Evolutionary conservation across 2,329 filamentous ascomycete genomes (phyloP).

Genomic region (Botryotinia narcissicola): DNA sequence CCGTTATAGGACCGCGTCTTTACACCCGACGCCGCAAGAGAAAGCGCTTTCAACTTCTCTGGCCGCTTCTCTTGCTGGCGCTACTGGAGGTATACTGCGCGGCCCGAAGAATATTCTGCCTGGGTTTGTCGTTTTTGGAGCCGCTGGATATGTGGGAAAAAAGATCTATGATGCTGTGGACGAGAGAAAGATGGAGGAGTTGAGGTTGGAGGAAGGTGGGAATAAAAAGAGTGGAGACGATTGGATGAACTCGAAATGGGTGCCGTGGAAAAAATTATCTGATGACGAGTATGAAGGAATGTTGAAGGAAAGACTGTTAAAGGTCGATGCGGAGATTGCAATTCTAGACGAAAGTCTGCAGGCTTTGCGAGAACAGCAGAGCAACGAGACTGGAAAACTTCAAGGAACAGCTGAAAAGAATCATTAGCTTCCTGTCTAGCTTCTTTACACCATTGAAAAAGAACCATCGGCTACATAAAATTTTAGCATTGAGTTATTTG

Average conservation of each 20-base stretch:
- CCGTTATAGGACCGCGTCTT: constrained; percentile 40
- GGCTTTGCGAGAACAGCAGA: constrained; percentile 28
- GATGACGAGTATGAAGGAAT: constrained; percentile 72
- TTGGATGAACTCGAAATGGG: constrained; percentile 62
- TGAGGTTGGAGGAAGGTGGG: constrained; percentile 36
- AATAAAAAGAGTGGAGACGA: constrained; percentile 35
- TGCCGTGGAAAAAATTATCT: constrained; percentile 66
- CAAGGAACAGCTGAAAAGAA: background rate
- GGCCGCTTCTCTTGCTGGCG: constrained; percentile 68
- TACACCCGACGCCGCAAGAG: constrained; percentile 51
- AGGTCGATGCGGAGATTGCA: constrained; percentile 73
- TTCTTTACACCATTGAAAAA: background rate
- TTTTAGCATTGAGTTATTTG: background rate
- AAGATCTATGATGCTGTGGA: constrained; percentile 52
- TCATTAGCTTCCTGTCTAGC: background rate
- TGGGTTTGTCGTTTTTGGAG: constrained; percentile 56
- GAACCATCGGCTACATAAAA: background rate
- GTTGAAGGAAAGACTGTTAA: constrained; percentile 67
- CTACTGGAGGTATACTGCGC: constrained; percentile 59
- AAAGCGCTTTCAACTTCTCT: constrained; percentile 65
- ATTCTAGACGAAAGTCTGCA: constrained; percentile 74
- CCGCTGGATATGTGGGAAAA: constrained; percentile 58
- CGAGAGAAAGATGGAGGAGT: constrained; percentile 33
- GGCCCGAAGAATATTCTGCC: constrained; percentile 55
- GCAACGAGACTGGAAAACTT: background rate